phyloP scores from a whole-genome alignment of 495 filamentous ascomycete species.

The Penicillium manginii region DNA sequence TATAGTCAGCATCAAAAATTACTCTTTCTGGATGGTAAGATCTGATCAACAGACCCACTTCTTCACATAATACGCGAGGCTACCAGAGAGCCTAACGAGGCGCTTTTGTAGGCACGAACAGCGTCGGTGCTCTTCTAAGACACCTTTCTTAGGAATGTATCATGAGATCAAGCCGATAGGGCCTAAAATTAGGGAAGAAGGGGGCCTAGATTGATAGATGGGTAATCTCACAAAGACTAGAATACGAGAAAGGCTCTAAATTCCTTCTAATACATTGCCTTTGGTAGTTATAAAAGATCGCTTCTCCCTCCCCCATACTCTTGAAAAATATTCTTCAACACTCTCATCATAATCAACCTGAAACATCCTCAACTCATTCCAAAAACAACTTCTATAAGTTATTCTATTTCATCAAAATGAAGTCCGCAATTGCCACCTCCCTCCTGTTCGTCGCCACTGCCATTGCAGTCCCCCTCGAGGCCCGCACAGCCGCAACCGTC shows the following conservation, averaged over 20 bases:
- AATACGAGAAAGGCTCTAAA: neutral
- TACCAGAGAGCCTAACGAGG: neutral
- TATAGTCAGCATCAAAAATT: too few relatives aligned
- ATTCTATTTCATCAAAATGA: constrained; percentile 24
- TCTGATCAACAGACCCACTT: neutral
- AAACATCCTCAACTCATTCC: neutral
- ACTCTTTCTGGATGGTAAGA: neutral
- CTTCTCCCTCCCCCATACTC: neutral
- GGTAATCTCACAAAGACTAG: neutral
- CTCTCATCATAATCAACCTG: neutral
- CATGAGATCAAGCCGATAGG: neutral
- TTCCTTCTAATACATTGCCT: neutral
- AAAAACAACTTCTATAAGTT: neutral
- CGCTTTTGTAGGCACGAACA: neutral
- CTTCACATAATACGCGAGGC: neutral
- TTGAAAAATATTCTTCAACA: neutral
- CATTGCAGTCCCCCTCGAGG: constrained; percentile 20
- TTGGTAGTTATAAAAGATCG: neutral
- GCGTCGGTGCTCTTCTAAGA: neutral
- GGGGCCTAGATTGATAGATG: neutral
- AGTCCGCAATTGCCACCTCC: constrained; percentile 19
- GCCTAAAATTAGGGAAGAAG: neutral
- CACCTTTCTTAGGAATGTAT: neutral
- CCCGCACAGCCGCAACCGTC: constrained; percentile 13
- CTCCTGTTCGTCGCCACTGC: constrained; percentile 21